phyloP scores from a whole-genome alignment of 2,329 filamentous ascomycete genomes.

The Aureobasidium pullulans region DNA sequence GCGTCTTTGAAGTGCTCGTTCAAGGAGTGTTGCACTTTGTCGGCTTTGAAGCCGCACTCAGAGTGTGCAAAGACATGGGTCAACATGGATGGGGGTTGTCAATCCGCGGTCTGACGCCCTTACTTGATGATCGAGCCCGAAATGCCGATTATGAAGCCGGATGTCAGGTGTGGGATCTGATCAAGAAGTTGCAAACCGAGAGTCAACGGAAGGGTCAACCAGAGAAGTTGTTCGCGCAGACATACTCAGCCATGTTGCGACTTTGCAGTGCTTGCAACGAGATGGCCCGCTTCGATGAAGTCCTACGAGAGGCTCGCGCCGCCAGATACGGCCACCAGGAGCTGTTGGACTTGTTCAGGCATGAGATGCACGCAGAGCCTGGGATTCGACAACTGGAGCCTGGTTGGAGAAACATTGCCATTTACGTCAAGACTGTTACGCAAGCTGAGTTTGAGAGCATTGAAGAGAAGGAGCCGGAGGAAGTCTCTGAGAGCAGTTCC shows the following conservation, averaged over 20 bases:
- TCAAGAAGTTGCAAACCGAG: conserved; percentile 22
- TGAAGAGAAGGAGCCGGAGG: background rate
- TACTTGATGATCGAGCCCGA: conserved; percentile 35
- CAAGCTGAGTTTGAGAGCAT: background rate
- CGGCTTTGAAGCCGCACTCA: conserved; percentile 37
- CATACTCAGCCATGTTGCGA: conserved; percentile 21
- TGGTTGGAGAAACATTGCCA: background rate
- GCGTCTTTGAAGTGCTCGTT: conserved; percentile 37
- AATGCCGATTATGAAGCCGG: conserved; percentile 31
- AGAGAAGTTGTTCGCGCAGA: conserved; percentile 16
- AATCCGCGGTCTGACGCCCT: conserved; percentile 29
- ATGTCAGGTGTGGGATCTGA: conserved; percentile 36
- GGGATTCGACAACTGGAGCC: background rate
- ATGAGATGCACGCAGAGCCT: background rate
- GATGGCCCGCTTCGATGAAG: conserved; percentile 5
- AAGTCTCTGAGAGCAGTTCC: background rate
- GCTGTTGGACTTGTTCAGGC: conserved; percentile 16
- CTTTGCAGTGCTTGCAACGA: conserved; percentile 19
- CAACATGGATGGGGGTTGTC: conserved; percentile 40
- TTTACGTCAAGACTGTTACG: background rate
- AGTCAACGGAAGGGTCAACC: conserved; percentile 1
- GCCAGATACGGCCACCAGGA: conserved; percentile 2
- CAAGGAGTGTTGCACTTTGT: conserved; percentile 37
- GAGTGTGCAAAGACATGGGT: conserved; percentile 36
- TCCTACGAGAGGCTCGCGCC: conserved; percentile 16